Percentiles rank a stretch among this genome's conserved stretches.
Conservation (phyloP, 441 rosid genomes). For the Francoa sonchifolia region DNA sequence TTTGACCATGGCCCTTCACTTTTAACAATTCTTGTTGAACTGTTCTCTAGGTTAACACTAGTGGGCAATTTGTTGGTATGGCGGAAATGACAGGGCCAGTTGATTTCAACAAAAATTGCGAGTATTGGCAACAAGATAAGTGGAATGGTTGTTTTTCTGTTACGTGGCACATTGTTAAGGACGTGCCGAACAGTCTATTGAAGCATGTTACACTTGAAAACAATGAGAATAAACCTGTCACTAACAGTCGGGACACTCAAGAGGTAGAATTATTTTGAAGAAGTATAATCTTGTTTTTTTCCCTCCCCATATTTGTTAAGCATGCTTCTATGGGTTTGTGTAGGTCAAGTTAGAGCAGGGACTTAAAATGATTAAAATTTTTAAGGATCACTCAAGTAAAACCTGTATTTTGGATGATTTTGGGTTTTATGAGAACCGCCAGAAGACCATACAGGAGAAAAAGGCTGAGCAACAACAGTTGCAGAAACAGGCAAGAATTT, state of each 20-base stretch:
- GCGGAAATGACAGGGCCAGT: conserved; percentile 89
- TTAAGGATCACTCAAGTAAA: conserved; percentile 60
- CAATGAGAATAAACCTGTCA: conserved; percentile 90
- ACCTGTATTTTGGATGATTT: conserved; percentile 85
- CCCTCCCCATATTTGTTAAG: no score
- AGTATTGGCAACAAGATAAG: conserved; percentile 95
- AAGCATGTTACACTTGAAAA: conserved; percentile 82
- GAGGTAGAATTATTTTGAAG: conserved; percentile 32
- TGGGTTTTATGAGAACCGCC: conserved; percentile 67
- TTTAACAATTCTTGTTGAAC: background rate
- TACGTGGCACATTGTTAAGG: conserved; percentile 86
- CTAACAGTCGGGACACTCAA: conserved; percentile 91
- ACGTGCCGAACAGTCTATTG: conserved; percentile 78
- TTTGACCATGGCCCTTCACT: no score
- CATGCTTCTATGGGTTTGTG: conserved; percentile 5
- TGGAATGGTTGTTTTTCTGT: conserved; percentile 92
- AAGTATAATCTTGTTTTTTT: no score
- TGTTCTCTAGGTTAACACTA: conserved; percentile 56
- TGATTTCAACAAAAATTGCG: conserved; percentile 65
- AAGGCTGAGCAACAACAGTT: conserved; percentile 56
- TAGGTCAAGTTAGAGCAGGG: conserved; percentile 72
- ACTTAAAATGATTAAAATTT: conserved; percentile 59
- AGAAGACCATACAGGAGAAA: conserved; percentile 70
- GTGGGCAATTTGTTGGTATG: conserved; percentile 91
- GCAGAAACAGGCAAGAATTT: conserved; percentile 49